phyloP scores from a whole-genome alignment of 108 stramenopile genomes.

The Bacterosira constricta region DNA sequence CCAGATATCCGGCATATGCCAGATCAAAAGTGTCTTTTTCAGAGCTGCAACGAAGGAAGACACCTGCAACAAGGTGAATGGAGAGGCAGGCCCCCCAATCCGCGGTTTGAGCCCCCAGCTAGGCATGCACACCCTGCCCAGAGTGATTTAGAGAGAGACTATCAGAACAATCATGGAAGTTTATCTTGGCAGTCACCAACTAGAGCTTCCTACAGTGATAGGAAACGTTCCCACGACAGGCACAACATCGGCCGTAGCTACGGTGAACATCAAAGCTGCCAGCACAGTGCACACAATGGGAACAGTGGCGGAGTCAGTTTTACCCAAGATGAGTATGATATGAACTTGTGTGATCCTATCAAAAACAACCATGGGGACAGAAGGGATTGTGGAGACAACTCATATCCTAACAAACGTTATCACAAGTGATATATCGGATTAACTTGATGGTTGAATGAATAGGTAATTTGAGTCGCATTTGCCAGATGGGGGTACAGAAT shows the following conservation, averaged over 20 bases:
- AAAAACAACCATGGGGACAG: slow-evolving; percentile 32
- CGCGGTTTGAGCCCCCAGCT: slow-evolving; percentile 27
- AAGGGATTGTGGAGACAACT: slow-evolving; percentile 27
- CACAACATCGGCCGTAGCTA: slow-evolving; percentile 11
- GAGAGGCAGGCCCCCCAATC: slow-evolving; percentile 19
- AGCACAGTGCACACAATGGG: slow-evolving; percentile 7
- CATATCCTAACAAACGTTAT: slow-evolving; percentile 6
- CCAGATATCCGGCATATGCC: slow-evolving; percentile 1
- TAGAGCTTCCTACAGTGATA: slow-evolving; percentile 21
- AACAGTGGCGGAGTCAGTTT: slow-evolving; percentile 2
- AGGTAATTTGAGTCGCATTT: background rate
- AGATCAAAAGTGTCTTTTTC: slow-evolving; percentile 10
- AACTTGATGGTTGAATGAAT: background rate
- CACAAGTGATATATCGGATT: background rate
- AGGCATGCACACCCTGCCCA: slow-evolving; percentile 5
- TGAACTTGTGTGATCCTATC: slow-evolving; percentile 3
- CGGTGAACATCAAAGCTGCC: slow-evolving; percentile 15
- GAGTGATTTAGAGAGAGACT: slow-evolving; percentile 2
- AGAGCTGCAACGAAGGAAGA: slow-evolving; percentile 9
- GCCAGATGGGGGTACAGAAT: background rate
- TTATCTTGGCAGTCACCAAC: slow-evolving; percentile 16
- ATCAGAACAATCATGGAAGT: slow-evolving; percentile 17
- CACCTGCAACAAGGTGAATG: slow-evolving; percentile 11
- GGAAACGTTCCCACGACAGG: slow-evolving; percentile 28
- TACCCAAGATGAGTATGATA: slow-evolving; percentile 12